Evolutionary conservation across 495 filamentous ascomycete species (phyloP).

Genomic region (Trichoderma erinaceum): DNA sequence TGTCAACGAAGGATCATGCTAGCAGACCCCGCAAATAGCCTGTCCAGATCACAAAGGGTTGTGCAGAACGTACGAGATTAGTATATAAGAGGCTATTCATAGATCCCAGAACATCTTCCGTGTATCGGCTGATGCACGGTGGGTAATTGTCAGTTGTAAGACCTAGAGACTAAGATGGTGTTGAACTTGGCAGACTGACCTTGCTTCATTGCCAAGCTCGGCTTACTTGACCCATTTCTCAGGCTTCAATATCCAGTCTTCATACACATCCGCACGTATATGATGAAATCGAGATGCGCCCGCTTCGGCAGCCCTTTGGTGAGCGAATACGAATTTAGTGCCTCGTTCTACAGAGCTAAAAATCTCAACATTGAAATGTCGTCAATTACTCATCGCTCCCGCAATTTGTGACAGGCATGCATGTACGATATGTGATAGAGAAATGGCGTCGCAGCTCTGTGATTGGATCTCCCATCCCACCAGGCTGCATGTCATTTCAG

Average conservation of each 20-base stretch:
- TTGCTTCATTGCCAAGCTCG: background rate
- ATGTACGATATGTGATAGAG: background rate
- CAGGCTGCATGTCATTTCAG: background rate
- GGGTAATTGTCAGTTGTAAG: too few species aligned
- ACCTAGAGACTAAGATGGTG: too few species aligned
- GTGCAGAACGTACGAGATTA: too few species aligned
- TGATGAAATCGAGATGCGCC: background rate
- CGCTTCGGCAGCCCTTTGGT: background rate
- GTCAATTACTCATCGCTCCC: background rate
- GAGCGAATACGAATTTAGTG: background rate
- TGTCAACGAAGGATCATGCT: background rate
- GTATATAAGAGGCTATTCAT: too few species aligned
- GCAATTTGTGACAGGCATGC: background rate
- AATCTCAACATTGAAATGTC: background rate
- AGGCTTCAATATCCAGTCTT: too few species aligned
- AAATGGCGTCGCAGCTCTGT: background rate
- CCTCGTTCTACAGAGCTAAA: background rate
- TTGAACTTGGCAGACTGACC: background rate
- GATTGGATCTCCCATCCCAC: conserved; percentile 5
- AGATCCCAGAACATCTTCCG: too few species aligned
- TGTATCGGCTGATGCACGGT: too few species aligned
- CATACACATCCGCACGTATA: background rate
- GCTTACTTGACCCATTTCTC: background rate
- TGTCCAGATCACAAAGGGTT: background rate
- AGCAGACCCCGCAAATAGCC: background rate